Conservation (phyloP, 2,329 filamentous ascomycete species). For the Blumeria hordei region DNA sequence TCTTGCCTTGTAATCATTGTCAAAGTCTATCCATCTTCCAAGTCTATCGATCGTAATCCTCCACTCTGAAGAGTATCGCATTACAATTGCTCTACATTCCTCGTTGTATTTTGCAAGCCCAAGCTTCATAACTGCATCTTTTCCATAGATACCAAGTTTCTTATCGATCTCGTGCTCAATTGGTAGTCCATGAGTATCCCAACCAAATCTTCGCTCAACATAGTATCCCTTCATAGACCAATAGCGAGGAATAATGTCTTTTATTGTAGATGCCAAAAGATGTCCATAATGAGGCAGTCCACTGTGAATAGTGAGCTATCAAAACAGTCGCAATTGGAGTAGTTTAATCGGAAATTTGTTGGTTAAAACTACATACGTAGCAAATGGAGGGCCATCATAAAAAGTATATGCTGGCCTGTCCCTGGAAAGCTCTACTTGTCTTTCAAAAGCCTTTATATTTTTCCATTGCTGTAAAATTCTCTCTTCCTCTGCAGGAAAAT, state of each 20-base stretch:
- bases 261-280: slow-evolving; percentile 73
- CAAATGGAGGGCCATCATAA: slow-evolving; percentile 70
- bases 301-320: slow-evolving; percentile 4
- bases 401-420: slow-evolving; percentile 75
- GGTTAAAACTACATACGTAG: slow-evolving; percentile 22
- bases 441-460: slow-evolving; percentile 75
- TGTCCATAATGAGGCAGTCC: slow-evolving; percentile 42
- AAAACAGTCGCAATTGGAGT: background rate
- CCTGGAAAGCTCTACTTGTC: slow-evolving; percentile 53
- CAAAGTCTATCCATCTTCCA: slow-evolving; percentile 92
- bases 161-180: slow-evolving; percentile 98
- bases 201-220: slow-evolving; percentile 79
- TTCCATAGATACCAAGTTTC: slow-evolving; percentile 70
- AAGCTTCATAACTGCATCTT: slow-evolving; percentile 65
- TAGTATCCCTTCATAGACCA: slow-evolving; percentile 95
- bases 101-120: slow-evolving; percentile 78
- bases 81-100: slow-evolving; percentile 79
- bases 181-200: slow-evolving; percentile 85
- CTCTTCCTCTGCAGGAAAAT: slow-evolving; percentile 85
- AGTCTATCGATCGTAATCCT: slow-evolving; percentile 65
- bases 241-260: slow-evolving; percentile 88
- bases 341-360: background rate
- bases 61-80: slow-evolving; percentile 77
- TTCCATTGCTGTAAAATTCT: slow-evolving; percentile 65
- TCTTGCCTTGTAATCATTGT: slow-evolving; percentile 76